Conservation (phyloP, 345 rosid species). For the Ailanthus altissimus region DNA sequence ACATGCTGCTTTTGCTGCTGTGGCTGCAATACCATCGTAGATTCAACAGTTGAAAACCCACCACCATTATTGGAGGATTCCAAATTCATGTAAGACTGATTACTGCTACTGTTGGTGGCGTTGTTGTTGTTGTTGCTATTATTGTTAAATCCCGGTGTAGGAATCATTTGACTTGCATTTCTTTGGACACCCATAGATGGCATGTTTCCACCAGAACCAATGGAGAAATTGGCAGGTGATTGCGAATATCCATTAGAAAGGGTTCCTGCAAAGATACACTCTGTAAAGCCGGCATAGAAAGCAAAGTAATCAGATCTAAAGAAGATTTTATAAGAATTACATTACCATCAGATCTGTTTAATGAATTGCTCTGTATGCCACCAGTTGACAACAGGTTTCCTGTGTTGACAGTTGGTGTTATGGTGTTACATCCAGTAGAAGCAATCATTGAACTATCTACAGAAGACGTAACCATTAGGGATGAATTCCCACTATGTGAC, state of each 20-base stretch:
- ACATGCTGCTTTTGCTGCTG: conserved; percentile 68
- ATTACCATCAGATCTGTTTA: conserved; percentile 50
- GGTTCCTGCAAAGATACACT: conserved; percentile 48
- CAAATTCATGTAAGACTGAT: conserved; percentile 59
- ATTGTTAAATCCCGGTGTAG: conserved; percentile 81
- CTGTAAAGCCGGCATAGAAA: conserved; percentile 14
- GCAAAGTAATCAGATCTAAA: conserved; percentile 14
- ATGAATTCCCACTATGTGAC: conserved; percentile 57
- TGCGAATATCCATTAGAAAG: conserved; percentile 71
- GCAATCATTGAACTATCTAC: conserved; percentile 53
- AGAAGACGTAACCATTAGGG: conserved; percentile 54
- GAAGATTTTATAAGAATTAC: conserved; percentile 18
- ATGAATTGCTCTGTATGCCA: conserved; percentile 55
- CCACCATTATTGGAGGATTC: conserved; percentile 62
- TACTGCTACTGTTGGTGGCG: conserved; percentile 39
- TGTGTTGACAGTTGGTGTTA: conserved; percentile 49
- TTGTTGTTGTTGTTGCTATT: conserved; percentile 29
- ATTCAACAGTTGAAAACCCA: conserved; percentile 73
- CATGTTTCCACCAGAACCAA: conserved; percentile 75
- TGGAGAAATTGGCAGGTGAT: conserved; percentile 56
- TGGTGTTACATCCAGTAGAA: conserved; percentile 50
- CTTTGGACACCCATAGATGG: conserved; percentile 65
- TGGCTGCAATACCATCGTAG: conserved; percentile 55
- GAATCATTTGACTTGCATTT: conserved; percentile 82
- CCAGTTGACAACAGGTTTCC: conserved; percentile 54